Conservation (phyloP, 768 basidiomycete species). For the Asterophora lycoperdoides region DNA sequence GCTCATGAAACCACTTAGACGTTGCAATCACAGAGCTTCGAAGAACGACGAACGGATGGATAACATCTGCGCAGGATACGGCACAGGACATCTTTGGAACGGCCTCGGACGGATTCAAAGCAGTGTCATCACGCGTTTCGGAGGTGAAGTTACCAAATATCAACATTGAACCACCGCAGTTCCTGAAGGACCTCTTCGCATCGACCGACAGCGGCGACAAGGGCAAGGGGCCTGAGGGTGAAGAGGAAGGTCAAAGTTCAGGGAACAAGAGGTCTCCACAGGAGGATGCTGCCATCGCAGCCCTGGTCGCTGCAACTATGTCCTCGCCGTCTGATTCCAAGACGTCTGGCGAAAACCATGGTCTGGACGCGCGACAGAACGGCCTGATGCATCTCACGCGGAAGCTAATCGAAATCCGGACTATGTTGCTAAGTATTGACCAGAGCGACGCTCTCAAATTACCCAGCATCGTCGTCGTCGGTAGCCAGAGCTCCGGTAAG, state of each 20-base stretch:
- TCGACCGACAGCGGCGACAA: constrained; percentile 26
- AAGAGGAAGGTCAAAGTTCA: constrained; percentile 29
- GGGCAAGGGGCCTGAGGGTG: constrained; percentile 25
- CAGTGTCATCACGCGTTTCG: constrained; percentile 55
- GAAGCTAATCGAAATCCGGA: constrained; percentile 94
- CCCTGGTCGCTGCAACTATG: constrained; percentile 72
- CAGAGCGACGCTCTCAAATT: constrained; percentile 92
- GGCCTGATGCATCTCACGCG: constrained; percentile 90
- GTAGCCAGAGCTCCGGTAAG: constrained; percentile 98
- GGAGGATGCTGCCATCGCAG: constrained; percentile 64
- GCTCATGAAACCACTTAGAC: background rate
- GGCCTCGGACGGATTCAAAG: constrained; percentile 65
- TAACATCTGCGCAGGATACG: constrained; percentile 60
- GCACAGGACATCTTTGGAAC: constrained; percentile 69
- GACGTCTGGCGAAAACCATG: constrained; percentile 29
- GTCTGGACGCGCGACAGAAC: constrained; percentile 55
- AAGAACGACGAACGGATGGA: constrained; percentile 64
- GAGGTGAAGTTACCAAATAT: constrained; percentile 50
- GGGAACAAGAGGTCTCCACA: constrained; percentile 48
- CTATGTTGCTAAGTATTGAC: constrained; percentile 93
- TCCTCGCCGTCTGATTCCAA: constrained; percentile 69
- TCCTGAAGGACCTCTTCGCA: constrained; percentile 62
- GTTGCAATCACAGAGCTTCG: constrained; percentile 55
- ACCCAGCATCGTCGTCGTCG: constrained; percentile 97
- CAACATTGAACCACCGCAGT: constrained; percentile 52